A percentile compares a stretch with the other conserved stretches of the same genome.
These are phyloP conservation scores for Alternaria ventricosa DNA, from an alignment of 2,329 filamentous ascomycete genomes.

Conservation along the genomic window DNA sequence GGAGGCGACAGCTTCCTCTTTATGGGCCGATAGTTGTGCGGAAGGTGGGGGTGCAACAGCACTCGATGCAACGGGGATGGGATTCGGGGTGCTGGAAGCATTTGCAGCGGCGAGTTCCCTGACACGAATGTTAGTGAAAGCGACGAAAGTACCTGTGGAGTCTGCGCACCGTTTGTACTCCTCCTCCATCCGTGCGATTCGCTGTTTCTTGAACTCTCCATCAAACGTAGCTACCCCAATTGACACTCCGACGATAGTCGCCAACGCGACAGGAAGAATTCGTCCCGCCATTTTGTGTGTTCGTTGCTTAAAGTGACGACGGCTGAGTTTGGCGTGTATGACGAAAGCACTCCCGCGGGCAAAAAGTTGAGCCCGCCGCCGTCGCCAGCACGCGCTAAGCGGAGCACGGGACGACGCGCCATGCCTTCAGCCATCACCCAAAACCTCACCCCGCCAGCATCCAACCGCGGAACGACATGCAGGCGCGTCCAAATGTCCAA, in stretches of 20 bases:
- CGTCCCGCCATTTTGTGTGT: constrained; percentile 37
- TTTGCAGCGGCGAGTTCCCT: constrained; percentile 37
- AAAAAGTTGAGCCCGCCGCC: constrained; percentile 25
- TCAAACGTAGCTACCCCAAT: constrained; percentile 45
- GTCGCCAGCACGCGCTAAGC: constrained; percentile 25
- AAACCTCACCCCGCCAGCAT: constrained; percentile 23
- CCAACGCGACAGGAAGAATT: constrained; percentile 42
- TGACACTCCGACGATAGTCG: constrained; percentile 38
- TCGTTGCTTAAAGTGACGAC: neutral
- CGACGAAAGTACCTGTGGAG: neutral
- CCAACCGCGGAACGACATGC: constrained; percentile 40
- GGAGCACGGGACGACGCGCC: constrained; percentile 33
- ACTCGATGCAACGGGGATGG: constrained; percentile 21
- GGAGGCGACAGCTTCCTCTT: constrained; percentile 15
- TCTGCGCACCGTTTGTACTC: constrained; percentile 40
- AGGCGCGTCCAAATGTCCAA: constrained; percentile 53
- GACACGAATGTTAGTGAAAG: constrained; percentile 16
- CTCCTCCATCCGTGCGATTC: constrained; percentile 39
- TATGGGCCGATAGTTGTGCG: constrained; percentile 11
- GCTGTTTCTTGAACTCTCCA: constrained; percentile 43
- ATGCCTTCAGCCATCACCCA: constrained; percentile 13
- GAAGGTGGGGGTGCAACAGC: constrained; percentile 15
- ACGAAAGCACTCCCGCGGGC: constrained; percentile 21
- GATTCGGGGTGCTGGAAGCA: constrained; percentile 20
- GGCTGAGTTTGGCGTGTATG: constrained; percentile 13